Evolutionary conservation across 805 yeast species (phyloP), one percentile per base, ranked within the genome.

Genomic region (Candida xiaguanensis): DNA sequence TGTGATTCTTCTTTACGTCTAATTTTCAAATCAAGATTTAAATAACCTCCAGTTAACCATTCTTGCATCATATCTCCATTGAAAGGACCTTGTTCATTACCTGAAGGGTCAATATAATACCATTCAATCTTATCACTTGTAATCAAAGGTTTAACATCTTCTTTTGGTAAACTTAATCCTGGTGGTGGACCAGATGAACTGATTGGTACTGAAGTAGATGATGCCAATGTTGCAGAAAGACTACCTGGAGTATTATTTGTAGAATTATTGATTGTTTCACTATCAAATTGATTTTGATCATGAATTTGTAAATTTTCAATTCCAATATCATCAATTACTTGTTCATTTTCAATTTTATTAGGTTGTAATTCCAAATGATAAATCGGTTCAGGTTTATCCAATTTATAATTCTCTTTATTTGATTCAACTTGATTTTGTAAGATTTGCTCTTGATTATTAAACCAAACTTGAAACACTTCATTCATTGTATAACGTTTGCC

Each of bases 81-180:
- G 59, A 87, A 87, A 3, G 96, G 95, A 16, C 96, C 96, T 55
- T 86, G 95, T 45, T 78, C 80, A 36, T 61, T 70, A 4, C 85
- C 86, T 29, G 70, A 58, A 0, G 86, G 79, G 56, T 87, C 96
- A 39, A 81, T 62, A 56, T 87, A 87, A 42, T 63, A 63, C 96
- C 96, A 87, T 35, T 70, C 63, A 48, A 80, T 68, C 37, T 66
- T 58, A 20, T 57, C 65, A 2, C 78, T 71, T 2, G 63, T 51
- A 11, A 72, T 29, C 25, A 45, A 45, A 13, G 40, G 54, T 29
- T 30, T 34, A 9, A 36, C 9, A 18, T 19, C 20, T 3, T 36
- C 34, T 16, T 20, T 18, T 3, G 22, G 19, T 19, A 36, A 36
- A 23, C 31, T 26, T 39, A 52, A 44, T 12, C 54, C 54, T 25